A percentile compares a stretch with the other conserved stretches of the same genome.
phyloP scores from a whole-genome alignment of 73 alveolate genomes.

The Paramecium bursaria region DNA sequence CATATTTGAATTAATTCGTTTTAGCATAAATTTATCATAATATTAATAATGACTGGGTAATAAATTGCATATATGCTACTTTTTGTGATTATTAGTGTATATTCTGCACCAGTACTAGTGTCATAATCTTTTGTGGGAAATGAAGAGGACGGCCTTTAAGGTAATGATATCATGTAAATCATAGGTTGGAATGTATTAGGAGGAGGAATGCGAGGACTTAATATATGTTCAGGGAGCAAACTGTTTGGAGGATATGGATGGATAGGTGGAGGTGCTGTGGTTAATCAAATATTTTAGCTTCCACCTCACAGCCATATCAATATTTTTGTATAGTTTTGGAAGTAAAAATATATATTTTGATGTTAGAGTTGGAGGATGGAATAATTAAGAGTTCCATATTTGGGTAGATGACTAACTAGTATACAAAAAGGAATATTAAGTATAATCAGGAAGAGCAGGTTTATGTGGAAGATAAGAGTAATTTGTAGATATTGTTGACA shows the following conservation, averaged over 20 bases:
- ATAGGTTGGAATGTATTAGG: constrained; percentile 33
- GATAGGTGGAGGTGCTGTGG: constrained; percentile 14
- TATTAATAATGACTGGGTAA: too few relatives aligned
- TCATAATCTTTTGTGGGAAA: constrained; percentile 34
- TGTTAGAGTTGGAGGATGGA: constrained; percentile 41
- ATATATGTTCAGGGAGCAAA: constrained; percentile 22
- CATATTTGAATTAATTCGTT: too few relatives aligned
- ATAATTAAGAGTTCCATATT: neutral
- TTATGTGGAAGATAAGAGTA: constrained; percentile 25
- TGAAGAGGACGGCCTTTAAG: neutral
- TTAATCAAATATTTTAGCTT: neutral
- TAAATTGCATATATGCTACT: too few relatives aligned
- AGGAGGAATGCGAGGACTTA: neutral
- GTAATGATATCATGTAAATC: neutral
- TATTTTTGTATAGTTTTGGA: constrained; percentile 20
- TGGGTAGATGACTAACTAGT: constrained; percentile 30
- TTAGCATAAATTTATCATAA: too few relatives aligned
- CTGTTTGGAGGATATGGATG: constrained; percentile 34
- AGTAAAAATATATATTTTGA: neutral
- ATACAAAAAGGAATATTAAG: neutral
- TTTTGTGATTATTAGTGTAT: too few relatives aligned
- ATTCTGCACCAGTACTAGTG: constrained; percentile 9
- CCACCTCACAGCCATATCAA: constrained; percentile 21
- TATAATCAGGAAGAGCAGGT: neutral
- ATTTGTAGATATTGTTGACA: neutral